A percentile compares a stretch with the other conserved stretches of the same genome.
These are phyloP conservation scores for Entomortierella lignicola DNA, from an alignment of 192 early-diverging fungal species.

Conservation along the genomic window DNA sequence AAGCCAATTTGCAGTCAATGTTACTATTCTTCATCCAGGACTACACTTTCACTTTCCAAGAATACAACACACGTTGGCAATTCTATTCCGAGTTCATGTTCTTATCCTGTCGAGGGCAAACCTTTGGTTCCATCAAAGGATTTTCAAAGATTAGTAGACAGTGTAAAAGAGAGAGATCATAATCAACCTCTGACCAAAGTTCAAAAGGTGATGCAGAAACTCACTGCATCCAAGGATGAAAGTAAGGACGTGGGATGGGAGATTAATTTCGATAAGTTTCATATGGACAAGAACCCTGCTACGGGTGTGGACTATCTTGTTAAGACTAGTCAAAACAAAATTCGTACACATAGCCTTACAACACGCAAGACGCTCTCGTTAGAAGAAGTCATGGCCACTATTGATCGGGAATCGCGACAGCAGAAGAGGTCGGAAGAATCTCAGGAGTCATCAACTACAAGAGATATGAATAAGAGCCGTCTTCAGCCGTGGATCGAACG, in stretches of 20 bases:
- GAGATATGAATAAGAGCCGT: too few relatives aligned
- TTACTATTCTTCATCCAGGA: conserved; percentile 9
- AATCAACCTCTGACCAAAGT: not conserved
- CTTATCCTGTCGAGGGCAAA: conserved; percentile 18
- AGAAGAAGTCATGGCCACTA: too few relatives aligned
- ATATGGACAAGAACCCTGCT: conserved; percentile 26
- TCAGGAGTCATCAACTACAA: too few relatives aligned
- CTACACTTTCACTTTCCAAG: not conserved
- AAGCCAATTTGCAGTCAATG: conserved; percentile 43
- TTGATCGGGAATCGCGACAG: too few relatives aligned
- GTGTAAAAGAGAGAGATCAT: not conserved
- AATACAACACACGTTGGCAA: not conserved
- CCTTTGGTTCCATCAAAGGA: not conserved
- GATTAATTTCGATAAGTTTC: not conserved
- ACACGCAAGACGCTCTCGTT: too few relatives aligned
- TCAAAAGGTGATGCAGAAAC: not conserved
- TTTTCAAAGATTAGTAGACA: not conserved
- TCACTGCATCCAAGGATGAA: not conserved
- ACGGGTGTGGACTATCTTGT: conserved; percentile 18
- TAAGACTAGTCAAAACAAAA: too few relatives aligned
- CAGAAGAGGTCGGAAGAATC: too few relatives aligned
- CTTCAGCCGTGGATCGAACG: too few relatives aligned
- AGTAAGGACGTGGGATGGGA: not conserved
- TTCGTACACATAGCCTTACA: too few relatives aligned
- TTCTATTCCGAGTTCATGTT: conserved; percentile 9